These are phyloP conservation scores for Nigrograna mackinnonii DNA, from an alignment of 2,329 filamentous ascomycete genomes.

Conservation along the genomic window DNA sequence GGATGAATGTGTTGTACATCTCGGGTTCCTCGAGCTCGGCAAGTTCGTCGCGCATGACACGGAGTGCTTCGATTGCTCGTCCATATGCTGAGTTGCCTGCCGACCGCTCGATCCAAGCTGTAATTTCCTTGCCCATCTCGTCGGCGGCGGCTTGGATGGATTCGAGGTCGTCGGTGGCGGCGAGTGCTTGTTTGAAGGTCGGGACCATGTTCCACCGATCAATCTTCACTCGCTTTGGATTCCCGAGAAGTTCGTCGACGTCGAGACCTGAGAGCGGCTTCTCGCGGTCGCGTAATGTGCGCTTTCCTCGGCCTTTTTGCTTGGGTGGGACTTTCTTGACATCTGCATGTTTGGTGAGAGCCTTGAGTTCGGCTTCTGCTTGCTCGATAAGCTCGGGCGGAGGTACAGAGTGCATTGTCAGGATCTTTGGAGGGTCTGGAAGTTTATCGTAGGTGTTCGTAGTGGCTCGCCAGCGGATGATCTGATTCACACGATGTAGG, in stretches of 20 bases:
- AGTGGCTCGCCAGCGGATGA: constrained; percentile 80
- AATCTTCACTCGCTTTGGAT: constrained; percentile 59
- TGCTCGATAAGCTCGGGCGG: constrained; percentile 67
- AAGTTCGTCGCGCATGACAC: constrained; percentile 78
- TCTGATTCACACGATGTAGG: constrained; percentile 87
- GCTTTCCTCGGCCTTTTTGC: constrained; percentile 69
- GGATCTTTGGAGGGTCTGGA: constrained; percentile 42
- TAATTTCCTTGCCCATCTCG: constrained; percentile 75
- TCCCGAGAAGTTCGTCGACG: constrained; percentile 76
- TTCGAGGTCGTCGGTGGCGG: constrained; percentile 60
- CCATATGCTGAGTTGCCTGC: constrained; percentile 77
- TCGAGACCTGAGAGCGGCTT: constrained; percentile 92
- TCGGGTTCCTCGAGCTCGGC: constrained; percentile 74
- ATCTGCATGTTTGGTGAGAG: constrained; percentile 70
- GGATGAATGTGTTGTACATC: constrained; percentile 76
- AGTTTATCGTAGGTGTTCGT: constrained; percentile 68
- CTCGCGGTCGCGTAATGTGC: constrained; percentile 63
- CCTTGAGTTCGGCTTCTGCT: constrained; percentile 61
- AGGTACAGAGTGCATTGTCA: constrained; percentile 74
- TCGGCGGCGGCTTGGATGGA: constrained; percentile 69
- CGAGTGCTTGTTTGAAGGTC: constrained; percentile 83
- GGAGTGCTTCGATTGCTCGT: constrained; percentile 73
- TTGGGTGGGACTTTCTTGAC: constrained; percentile 85
- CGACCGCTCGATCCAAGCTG: constrained; percentile 69
- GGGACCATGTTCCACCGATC: constrained; percentile 78